Evolutionary conservation across 2,329 filamentous ascomycete species (phyloP), one percentile per base, ranked within the genome.

Genomic region (Colletotrichum sp.): DNA sequence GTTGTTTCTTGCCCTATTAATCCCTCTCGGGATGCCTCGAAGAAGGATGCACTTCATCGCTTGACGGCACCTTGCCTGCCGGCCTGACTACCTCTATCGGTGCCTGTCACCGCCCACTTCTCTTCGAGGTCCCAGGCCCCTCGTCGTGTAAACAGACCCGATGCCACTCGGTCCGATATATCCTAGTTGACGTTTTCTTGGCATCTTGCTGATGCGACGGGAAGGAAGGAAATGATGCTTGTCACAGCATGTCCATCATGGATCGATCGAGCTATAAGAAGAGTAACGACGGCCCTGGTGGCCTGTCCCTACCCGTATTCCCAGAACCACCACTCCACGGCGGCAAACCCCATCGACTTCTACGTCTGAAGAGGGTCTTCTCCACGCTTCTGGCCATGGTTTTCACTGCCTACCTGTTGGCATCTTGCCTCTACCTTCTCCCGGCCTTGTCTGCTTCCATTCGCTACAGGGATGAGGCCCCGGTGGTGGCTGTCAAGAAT

Each of bases 401-500:
- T 15, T 68, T 71, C 30, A 8, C 64, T 24, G 34, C 49, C 52
- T 71, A 71, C 32, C 30, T 70, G 15, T 26, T 76, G 60, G 65
- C 66, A 13, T 62, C 66, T 24, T 66, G 60, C 71, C 63, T 75
- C 21, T 76, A 57, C 60, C 72, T 71, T 15, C 62, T 64, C 12
- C 67, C 66, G 30, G 72, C 16, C 16, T 62, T 69, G 8, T 75
- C 75, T 16, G 66, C 75, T 9, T 59, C 62, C 18, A 39, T 76
- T 13, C 55, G 66, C 15, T 7, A 15, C 36, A 55, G 75, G 28
- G 28, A 55, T n/a, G 39, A 74, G 21, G 52, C 15, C 12, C 75
- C 75, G 18, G 72, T 75, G n/a, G 72, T 76, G 7, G 52, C 13
- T 8, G 60, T 76, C 8, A 76, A 75, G 67, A 76, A 76, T 28